phyloP scores from a whole-genome alignment of 2,329 filamentous ascomycete species.

The Trichoderma harzianum region DNA sequence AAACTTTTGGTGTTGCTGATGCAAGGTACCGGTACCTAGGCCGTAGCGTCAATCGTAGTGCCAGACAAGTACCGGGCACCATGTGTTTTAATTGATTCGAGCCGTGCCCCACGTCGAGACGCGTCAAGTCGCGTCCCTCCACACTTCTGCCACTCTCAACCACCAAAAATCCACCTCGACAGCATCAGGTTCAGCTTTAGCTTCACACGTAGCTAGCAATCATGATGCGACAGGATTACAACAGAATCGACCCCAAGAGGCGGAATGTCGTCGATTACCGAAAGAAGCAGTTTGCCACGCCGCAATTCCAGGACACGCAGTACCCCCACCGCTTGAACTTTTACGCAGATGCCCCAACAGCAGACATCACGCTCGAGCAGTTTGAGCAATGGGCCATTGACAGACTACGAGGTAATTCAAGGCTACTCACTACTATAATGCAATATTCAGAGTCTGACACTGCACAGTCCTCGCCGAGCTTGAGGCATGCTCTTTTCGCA shows the following conservation, averaged over 20 bases:
- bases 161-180: neutral
- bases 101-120: constrained; percentile 26
- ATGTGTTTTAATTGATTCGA: constrained; percentile 25
- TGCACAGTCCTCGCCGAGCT: constrained; percentile 74
- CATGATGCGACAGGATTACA: constrained; percentile 51
- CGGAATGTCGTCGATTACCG: constrained; percentile 73
- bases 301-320: constrained; percentile 70
- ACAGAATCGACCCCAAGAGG: constrained; percentile 65
- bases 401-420: constrained; percentile 65
- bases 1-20: neutral
- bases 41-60: neutral
- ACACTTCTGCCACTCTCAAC: constrained; percentile 1
- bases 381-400: constrained; percentile 99
- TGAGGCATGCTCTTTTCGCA: constrained; percentile 93
- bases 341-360: constrained; percentile 82
- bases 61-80: neutral
- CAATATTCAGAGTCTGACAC: neutral
- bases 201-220: constrained; percentile 17
- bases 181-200: neutral
- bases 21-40: neutral
- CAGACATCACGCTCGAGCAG: constrained; percentile 92
- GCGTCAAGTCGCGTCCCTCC: constrained; percentile 36
- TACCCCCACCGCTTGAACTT: constrained; percentile 91
- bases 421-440: neutral
- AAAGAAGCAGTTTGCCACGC: constrained; percentile 80